Evolutionary conservation across 148 eudicot genomes (phyloP).

Genomic region (Camellia granthamiana): DNA sequence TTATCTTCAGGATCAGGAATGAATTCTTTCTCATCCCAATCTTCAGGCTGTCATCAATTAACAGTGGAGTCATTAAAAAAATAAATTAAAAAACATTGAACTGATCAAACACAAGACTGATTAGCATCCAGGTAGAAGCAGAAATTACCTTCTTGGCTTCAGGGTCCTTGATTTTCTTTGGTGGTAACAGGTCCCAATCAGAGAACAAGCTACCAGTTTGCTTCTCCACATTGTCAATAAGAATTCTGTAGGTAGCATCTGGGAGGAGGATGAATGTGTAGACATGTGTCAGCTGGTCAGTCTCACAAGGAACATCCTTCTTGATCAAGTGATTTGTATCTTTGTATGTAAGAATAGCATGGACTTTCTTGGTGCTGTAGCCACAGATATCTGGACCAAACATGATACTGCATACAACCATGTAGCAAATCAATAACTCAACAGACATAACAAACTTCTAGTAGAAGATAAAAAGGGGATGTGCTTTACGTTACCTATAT

Average conservation of each 20-base stretch:
- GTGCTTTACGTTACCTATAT: constrained; percentile 59
- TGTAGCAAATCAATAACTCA: constrained; percentile 13
- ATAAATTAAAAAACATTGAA: not conserved
- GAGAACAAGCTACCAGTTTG: constrained; percentile 77
- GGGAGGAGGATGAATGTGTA: constrained; percentile 93
- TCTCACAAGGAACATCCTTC: constrained; percentile 97
- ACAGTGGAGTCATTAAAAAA: constrained; percentile 10
- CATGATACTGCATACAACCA: constrained; percentile 70
- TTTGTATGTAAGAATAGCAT: constrained; percentile 77
- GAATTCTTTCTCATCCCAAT: constrained; percentile 95
- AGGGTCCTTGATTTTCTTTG: constrained; percentile 90
- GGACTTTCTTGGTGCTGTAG: constrained; percentile 89
- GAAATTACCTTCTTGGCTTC: constrained; percentile 75
- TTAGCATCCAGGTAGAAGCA: not conserved
- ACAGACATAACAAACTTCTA: not conserved
- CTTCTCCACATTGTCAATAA: constrained; percentile 82
- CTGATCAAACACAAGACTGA: not conserved
- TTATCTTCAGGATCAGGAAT: constrained; percentile 96
- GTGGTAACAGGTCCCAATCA: constrained; percentile 87
- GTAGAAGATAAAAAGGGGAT: not conserved
- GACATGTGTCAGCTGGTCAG: constrained; percentile 88
- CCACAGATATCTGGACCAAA: constrained; percentile 99
- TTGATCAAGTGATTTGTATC: constrained; percentile 79
- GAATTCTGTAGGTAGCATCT: constrained; percentile 92
- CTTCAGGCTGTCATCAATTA: constrained; percentile 71